Percentiles rank a stretch among this genome's conserved stretches.
Evolutionary conservation across 2,329 filamentous ascomycete species (phyloP).

Genomic region (Dryadomyces sulphureus): DNA sequence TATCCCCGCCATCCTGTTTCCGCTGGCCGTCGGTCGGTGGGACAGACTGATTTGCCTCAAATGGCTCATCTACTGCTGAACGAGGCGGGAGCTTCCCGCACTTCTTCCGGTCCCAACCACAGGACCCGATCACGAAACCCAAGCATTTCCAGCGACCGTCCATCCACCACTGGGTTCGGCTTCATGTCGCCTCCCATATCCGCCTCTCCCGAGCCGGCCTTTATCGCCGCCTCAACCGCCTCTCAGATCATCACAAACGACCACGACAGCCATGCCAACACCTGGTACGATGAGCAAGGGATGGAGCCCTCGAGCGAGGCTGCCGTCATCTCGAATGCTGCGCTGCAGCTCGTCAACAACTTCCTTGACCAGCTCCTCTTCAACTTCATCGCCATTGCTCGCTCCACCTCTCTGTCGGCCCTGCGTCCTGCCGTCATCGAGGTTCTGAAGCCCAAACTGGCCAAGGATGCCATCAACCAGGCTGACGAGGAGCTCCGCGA

Average conservation of each 20-base stretch:
- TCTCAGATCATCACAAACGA: constrained; percentile 86
- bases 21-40: not conserved
- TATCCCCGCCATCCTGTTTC: not conserved
- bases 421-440: constrained; percentile 74
- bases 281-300: constrained; percentile 55
- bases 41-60: constrained; percentile 1
- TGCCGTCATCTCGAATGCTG: constrained; percentile 56
- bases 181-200: constrained; percentile 51
- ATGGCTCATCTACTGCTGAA: constrained; percentile 9
- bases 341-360: constrained; percentile 68
- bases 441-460: constrained; percentile 78
- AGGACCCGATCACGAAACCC: constrained; percentile 32
- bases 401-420: constrained; percentile 59
- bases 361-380: constrained; percentile 91
- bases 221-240: constrained; percentile 76
- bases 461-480: constrained; percentile 41
- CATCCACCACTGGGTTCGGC: constrained; percentile 43
- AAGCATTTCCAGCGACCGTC: constrained; percentile 58
- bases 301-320: constrained; percentile 51
- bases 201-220: constrained; percentile 66
- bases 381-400: constrained; percentile 69
- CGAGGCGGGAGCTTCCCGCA: constrained; percentile 8
- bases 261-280: constrained; percentile 58
- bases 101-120: constrained; percentile 13
- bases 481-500: constrained; percentile 47